Evolutionary conservation across 2,329 filamentous ascomycete species (phyloP).

Genomic region (Cladosporium sp.): DNA sequence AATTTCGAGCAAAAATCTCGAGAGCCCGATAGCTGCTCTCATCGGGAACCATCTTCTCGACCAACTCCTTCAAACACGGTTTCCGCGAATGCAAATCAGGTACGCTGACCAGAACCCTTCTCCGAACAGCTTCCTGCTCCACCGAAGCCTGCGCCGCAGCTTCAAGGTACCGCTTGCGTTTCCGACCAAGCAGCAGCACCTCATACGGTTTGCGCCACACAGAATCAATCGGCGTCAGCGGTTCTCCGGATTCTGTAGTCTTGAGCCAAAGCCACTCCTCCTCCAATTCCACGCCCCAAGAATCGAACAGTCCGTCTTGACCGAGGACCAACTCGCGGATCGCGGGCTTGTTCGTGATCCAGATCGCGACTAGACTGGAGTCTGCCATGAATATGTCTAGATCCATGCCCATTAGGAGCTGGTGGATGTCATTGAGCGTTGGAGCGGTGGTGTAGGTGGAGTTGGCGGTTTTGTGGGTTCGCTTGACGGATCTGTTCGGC

Average conservation of each 20-base stretch:
- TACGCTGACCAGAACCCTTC: constrained; percentile 62
- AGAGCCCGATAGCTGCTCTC: constrained; percentile 51
- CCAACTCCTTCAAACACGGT: constrained; percentile 62
- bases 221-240: constrained; percentile 58
- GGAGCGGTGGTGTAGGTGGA: constrained; percentile 39
- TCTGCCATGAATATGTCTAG: constrained; percentile 51
- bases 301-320: constrained; percentile 56
- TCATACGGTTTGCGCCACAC: constrained; percentile 74
- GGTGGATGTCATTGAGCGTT: constrained; percentile 38
- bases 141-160: background rate
- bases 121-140: constrained; percentile 22
- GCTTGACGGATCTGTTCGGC: constrained; percentile 70
- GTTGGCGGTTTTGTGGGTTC: constrained; percentile 44
- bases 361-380: constrained; percentile 62
- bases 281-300: constrained; percentile 62
- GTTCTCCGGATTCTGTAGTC: constrained; percentile 60
- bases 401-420: constrained; percentile 38
- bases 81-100: constrained; percentile 77
- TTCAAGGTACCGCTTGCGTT: constrained; percentile 13
- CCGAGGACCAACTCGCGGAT: constrained; percentile 53
- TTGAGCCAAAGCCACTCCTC: constrained; percentile 81
- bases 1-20: constrained; percentile 73
- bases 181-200: constrained; percentile 58
- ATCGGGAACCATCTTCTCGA: constrained; percentile 51
- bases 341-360: constrained; percentile 70